Evolutionary conservation across 805 yeast species (phyloP), one percentile per base, ranked within the genome.

Genomic region (Wickerhamomyces chambardii): DNA sequence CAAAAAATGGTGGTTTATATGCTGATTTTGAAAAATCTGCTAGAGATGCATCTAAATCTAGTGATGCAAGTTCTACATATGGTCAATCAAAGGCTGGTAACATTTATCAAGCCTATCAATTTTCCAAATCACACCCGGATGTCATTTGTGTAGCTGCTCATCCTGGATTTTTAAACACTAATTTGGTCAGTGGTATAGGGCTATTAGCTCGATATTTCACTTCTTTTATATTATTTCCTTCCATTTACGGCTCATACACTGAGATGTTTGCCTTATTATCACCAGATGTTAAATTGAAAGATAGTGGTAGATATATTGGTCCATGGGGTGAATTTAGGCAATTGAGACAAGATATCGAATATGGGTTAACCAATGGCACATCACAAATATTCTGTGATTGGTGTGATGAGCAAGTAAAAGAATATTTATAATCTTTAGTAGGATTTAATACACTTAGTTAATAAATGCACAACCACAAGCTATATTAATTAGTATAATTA

Each of bases 301-400:
- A 57, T 12, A 47, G 58, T 30, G 63, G 64, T 10, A 47, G 46
- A 11, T 62, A 54, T 42, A 38, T 57, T 15, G 46, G 56, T 14
- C 64, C 71, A 3, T 64, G 53, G 48, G 72, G 72, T 2, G 40
- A 48, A 9, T 34, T 50, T 6, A 70, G 68, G 10, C 18, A 22
- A 5, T 48, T 55, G 17, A 45, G 66, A 34, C 36, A 43, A 3
- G 70, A 64, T 38, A 45, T 69, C 15, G 41, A 41, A 10, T 54
- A 43, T 4, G 61, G 58, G 2, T 42, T 55, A 29, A 46, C 46
- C 6, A 53, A 55, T 31, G 64, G 55, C 9, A 50, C 42, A 15
- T 66, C 62, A 4, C 46, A 46, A 16, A 50, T 50, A 31, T 41
- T 60, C 5, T 55, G 68, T 62, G 47, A 54, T 6, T 56, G 51